Base-by-base conservation (phyloP, 768 basidiomycete genomes). In the Cystobasidium ongulense region DNA sequence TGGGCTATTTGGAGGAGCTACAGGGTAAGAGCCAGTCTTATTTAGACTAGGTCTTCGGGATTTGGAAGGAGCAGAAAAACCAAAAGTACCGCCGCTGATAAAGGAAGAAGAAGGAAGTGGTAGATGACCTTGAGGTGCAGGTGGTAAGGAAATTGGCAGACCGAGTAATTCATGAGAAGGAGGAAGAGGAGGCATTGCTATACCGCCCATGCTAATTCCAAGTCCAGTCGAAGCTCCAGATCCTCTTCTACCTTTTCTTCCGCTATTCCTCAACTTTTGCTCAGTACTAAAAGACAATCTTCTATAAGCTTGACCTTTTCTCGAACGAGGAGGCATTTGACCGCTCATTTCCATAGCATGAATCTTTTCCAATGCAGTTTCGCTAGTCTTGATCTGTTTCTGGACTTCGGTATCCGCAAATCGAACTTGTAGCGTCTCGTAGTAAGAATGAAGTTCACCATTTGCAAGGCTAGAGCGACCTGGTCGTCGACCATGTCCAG, bases 371-470 rank as follows among this genome's bases (percentile, higher is more conserved):
- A 27, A 3, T 27, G 25, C 57, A 35, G 7, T 59, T 21, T 61
- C 72, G 1, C 46, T 23, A 23, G 11, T 65, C 33, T 63, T 63
- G 39, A 73, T 23, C 13, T 31, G 18, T 25, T 65, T 41, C 63
- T 73, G 72, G 1, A 35, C n/a, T 10, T 65, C 62, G 17, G 62
- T 57, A 50, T 73, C 72, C 11, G 72, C 72, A 43, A 73, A 73
- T 1, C 72, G 61, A 11, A 64, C 61, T 41, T 73, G 72, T 13
- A 73, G 15, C 15, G 72, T 71, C 13, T 57, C 54, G 10, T 27
- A 39, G 25, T 71, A 39, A 15, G 23, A 35, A 15, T 46, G 29
- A 13, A 39, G 17, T 15, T 35, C 50, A 18, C 65, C 43, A 7
- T 4, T 52, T 1, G 39, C 4, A 3, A 46, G 46, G 43, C 27